These are phyloP conservation scores for Heliocybe sulcata DNA, from an alignment of 1,284 basidiomycete genomes.

Conservation along the genomic window DNA sequence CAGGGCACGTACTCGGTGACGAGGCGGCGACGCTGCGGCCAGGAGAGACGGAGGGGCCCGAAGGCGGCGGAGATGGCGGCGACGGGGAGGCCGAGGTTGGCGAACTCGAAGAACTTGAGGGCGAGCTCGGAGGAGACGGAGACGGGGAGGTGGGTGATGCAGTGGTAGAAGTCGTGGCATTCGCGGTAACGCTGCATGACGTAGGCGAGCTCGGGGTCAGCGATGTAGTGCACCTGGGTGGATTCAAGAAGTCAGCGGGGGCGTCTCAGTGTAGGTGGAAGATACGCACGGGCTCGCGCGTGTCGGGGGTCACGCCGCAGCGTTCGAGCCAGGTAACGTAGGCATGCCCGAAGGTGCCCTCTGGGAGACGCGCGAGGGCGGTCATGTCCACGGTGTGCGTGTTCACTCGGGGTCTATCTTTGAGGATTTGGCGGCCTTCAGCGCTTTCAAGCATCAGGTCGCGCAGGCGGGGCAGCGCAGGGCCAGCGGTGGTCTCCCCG, in stretches of 20 bases:
- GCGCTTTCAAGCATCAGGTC: slow-evolving; percentile 73
- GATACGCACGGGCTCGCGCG: slow-evolving; percentile 74
- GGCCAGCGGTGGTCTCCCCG: slow-evolving; percentile 84
- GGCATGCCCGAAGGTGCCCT: slow-evolving; percentile 81
- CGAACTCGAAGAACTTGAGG: slow-evolving; percentile 93
- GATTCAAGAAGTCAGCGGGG: not conserved
- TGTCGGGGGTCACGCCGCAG: slow-evolving; percentile 93
- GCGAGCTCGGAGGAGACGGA: slow-evolving; percentile 91
- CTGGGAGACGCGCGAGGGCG: slow-evolving; percentile 56
- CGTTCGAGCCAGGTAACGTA: slow-evolving; percentile 90
- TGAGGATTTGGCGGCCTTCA: slow-evolving; percentile 80
- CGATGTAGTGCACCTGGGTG: slow-evolving; percentile 83
- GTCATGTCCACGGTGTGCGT: slow-evolving; percentile 73
- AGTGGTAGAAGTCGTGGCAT: slow-evolving; percentile 95
- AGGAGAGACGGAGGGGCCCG: slow-evolving; percentile 58
- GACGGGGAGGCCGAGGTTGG: slow-evolving; percentile 90
- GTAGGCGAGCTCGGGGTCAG: slow-evolving; percentile 90
- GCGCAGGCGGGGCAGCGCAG: slow-evolving; percentile 74
- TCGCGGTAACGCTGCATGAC: slow-evolving; percentile 98
- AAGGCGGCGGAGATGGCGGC: slow-evolving; percentile 78
- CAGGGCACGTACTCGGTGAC: slow-evolving; percentile 83
- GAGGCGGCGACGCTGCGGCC: slow-evolving; percentile 47
- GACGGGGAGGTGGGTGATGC: slow-evolving; percentile 83
- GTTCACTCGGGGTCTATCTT: slow-evolving; percentile 79
- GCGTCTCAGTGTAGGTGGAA: not conserved